Evolutionary conservation across 2,329 filamentous ascomycete species (phyloP).

Genomic region (Coccinonectria pachysandricola): DNA sequence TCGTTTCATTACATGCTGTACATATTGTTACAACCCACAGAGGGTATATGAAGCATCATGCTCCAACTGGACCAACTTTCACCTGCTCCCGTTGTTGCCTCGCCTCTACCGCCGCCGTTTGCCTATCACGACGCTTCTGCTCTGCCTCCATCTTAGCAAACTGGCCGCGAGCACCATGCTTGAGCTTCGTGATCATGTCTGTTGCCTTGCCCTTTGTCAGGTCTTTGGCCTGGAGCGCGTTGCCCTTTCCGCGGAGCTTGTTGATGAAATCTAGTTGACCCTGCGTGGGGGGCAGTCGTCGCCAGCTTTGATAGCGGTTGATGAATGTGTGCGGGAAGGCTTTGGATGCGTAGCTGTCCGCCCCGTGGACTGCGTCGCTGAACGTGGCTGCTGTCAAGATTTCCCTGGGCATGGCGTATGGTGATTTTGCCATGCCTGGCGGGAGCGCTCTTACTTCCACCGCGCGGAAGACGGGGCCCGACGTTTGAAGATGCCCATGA

Average conservation of each 20-base stretch:
- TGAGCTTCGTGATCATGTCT: slow-evolving; percentile 90
- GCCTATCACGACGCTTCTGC: slow-evolving; percentile 38
- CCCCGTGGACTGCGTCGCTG: slow-evolving; percentile 67
- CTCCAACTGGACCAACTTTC: slow-evolving; percentile 39
- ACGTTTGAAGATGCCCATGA: slow-evolving; percentile 10
- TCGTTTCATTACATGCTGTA: slow-evolving; percentile 9
- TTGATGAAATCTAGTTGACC: slow-evolving; percentile 62
- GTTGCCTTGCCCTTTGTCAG: slow-evolving; percentile 71
- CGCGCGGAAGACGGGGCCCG: slow-evolving; percentile 28
- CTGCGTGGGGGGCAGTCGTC: slow-evolving; percentile 51
- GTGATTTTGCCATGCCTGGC: slow-evolving; percentile 35
- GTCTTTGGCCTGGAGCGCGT: slow-evolving; percentile 42
- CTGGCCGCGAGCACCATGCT: slow-evolving; percentile 64
- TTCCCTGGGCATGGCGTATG: slow-evolving; percentile 58
- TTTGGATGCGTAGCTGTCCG: slow-evolving; percentile 66
- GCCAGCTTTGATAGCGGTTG: slow-evolving; percentile 57
- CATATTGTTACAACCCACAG: slow-evolving; percentile 6
- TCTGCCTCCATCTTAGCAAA: slow-evolving; percentile 43
- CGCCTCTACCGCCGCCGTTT: slow-evolving; percentile 26
- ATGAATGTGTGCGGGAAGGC: slow-evolving; percentile 61
- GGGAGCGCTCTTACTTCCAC: slow-evolving; percentile 40
- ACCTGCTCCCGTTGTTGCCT: slow-evolving; percentile 40
- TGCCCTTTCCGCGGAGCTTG: slow-evolving; percentile 43
- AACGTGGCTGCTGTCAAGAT: slow-evolving; percentile 59
- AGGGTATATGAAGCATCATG: slow-evolving; percentile 4